Evolutionary conservation across 371 early-diverging fungal genomes (phyloP), one percentile per base, ranked within the genome.

Genomic region (Circinella minor): DNA sequence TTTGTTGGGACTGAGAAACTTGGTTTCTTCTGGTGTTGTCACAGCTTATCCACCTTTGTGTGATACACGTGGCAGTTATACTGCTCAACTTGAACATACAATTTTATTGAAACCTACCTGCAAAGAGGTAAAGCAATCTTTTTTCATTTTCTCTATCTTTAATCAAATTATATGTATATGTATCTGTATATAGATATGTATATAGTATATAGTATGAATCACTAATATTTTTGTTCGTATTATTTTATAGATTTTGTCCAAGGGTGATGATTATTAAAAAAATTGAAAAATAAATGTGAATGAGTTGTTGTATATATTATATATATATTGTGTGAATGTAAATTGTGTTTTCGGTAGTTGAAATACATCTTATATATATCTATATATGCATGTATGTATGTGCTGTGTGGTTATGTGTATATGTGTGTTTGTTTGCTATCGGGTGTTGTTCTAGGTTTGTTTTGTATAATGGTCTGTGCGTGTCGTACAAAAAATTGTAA

Each of bases 61-160:
- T 59, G 99, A 99, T 80, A 84, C 89, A 61, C 87, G 89, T 78
- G 99, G 99, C 10, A 92, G 91, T 63, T 96, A 91, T 78, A 99
- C 99, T 27, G 98, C 99, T 4, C 99, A 99, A 86, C 98, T 90
- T 74, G 99, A 99, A 77, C 99, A 99, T 80, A 99, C 99, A 4
- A 81, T 98, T 36, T 78, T 97, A 37, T 81, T 99, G 51, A 86
- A 94, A 71, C 97, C 98, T 6, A 96, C 94, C 2, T 86, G 90
- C 73, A 98, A 98, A 82, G 98, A 97, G 80, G 93, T 89, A 76
- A 64, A 46, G 27, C 27, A 27, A 1, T 27, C 2, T 49, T 14
- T 37, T 27, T 20, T 36, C 37, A 5, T 43, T 60, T 11, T 20
- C 18, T 36, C 14, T 48, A 61, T 17, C 27, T 27, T 27, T 27